Evolutionary conservation across 441 rosid species (phyloP), one percentile per base, ranked within the genome.

Genomic region (Croton setiger): DNA sequence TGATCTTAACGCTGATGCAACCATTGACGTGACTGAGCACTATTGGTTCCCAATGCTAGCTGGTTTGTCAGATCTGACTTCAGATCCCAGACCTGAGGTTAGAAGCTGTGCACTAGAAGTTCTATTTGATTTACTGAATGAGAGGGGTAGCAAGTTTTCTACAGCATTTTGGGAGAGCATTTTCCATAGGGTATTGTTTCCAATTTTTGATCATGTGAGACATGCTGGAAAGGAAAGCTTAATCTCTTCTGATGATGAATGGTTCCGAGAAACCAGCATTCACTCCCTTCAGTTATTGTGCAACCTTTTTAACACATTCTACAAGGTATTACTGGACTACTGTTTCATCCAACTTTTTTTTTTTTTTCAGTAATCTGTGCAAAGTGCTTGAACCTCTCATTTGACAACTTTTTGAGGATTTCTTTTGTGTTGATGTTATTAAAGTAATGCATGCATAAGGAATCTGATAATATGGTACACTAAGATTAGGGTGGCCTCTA

Each of bases 41-140:
- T 96, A 87, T 78, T 96, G 99, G 99, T 93, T 85, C 83, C 99
- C 98, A 9, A 96, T 96, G 99, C 88, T 96, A 69, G 98, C 99
- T 63, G 99, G 98, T 80, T 84, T 96, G 73, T 96, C 99, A 66
- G 99, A 93, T 84, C 84, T 96, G 75, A 96, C 98, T 33, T 88
- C 91, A 75, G 99, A 96, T 83, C 82, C 85, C n/a, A 85, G 99
- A 77, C 79, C 92, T 12, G 99, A 93, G 83, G 97, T 96, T 80
- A 82, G 98, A 75, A 90, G 93, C 82, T 96, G 99, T 74, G 97
- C 99, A 41, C 87, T 96, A 59, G 99, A 96, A 82, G 99, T 96
- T 78, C 76, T 96, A 77, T 96, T 96, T 84, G 99, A 96, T 83
- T 84, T 96, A 84, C 83, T 96, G 81, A 88, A 96, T 78, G 99